Base-by-base conservation (phyloP, 768 basidiomycete genomes). In the Termitomyces sp. region DNA sequence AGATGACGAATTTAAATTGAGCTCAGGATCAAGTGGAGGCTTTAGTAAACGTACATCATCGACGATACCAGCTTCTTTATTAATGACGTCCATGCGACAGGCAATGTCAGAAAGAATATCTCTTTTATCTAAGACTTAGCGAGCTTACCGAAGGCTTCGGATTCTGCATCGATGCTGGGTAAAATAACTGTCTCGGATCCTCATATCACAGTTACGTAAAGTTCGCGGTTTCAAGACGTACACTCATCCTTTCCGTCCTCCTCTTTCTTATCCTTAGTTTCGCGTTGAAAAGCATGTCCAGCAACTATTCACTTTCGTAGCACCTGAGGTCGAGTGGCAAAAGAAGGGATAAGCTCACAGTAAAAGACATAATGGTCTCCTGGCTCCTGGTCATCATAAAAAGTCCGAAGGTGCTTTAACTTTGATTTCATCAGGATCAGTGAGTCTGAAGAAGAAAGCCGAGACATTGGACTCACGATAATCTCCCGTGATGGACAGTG, bases 351-450 rank as follows among this genome's bases (percentile, higher is more conserved):
- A 12, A 16, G 20, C 57, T 50, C 20, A 58, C 57, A 58, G 16
- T 51, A 51, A 48, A 58, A 58, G 9, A 58, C 4, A 30, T 50
- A 58, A 16, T 16, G 27, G 39, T 58, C 49, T 4, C 57, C 49
- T 5, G 48, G 30, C 39, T 42, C 12, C 31, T 57, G 56, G 4
- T 12, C 39, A 34, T 31, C 30, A 20, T 33, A 57, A 22, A 57
- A 57, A 3, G 6, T 13, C 30, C 4, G 13, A 16, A 55, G 41
- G 16, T 46, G 6, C 33, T 42, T 46, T 15, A 36, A 9, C 54
- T 55, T 15, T 37, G 15, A 27, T 30, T 39, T 18, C n/a, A 37
- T 11, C 33, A 31, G 5, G 48, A 2, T 41, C 30, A 57, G 39
- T 6, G 12, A 22, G 13, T 4, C n/a, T 16, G 22, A n/a, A 8